Percentiles rank a stretch among this genome's conserved stretches.
phyloP scores from a whole-genome alignment of 345 rosid species.

The Gynandropsis gynandra region DNA sequence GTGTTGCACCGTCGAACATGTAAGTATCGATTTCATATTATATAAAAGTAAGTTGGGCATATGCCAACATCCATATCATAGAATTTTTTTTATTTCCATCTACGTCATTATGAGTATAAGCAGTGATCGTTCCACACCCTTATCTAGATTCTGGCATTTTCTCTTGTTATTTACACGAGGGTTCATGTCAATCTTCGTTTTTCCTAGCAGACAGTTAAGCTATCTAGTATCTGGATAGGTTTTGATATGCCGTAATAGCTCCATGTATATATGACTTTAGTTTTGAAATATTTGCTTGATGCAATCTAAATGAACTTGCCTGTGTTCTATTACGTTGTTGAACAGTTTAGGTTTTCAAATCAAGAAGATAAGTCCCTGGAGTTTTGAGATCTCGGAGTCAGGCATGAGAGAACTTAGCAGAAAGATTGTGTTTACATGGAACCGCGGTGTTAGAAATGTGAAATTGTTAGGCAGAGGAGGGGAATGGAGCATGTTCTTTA shows the following conservation, averaged over 20 bases:
- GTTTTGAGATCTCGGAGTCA: constrained; percentile 50
- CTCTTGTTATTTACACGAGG: not conserved
- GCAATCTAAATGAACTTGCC: too few species aligned
- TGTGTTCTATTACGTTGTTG: too few species aligned
- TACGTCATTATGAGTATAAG: not conserved
- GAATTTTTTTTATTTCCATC: not conserved
- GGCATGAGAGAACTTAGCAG: constrained; percentile 37
- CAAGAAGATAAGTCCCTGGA: constrained; percentile 38
- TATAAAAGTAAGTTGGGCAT: too few species aligned
- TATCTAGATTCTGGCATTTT: not conserved
- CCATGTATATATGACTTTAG: constrained; percentile 4
- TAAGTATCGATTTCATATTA: constrained; percentile 33
- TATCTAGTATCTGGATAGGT: not conserved
- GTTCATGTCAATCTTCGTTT: not conserved
- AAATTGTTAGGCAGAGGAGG: constrained; percentile 50
- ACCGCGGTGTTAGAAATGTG: constrained; percentile 30
- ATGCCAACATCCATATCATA: not conserved
- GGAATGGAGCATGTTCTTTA: constrained; percentile 57
- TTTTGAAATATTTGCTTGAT: constrained; percentile 4
- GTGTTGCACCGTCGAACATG: constrained; percentile 48
- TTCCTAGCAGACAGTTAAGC: not conserved
- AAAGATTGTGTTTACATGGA: constrained; percentile 47
- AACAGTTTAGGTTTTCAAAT: constrained; percentile 50
- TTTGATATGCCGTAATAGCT: not conserved
- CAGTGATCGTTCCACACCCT: constrained; percentile 1